A percentile compares a stretch with the other conserved stretches of the same genome.
These are phyloP conservation scores for Sergeia podlipaevii DNA, from an alignment of 208 protist species.

Conservation along the genomic window DNA sequence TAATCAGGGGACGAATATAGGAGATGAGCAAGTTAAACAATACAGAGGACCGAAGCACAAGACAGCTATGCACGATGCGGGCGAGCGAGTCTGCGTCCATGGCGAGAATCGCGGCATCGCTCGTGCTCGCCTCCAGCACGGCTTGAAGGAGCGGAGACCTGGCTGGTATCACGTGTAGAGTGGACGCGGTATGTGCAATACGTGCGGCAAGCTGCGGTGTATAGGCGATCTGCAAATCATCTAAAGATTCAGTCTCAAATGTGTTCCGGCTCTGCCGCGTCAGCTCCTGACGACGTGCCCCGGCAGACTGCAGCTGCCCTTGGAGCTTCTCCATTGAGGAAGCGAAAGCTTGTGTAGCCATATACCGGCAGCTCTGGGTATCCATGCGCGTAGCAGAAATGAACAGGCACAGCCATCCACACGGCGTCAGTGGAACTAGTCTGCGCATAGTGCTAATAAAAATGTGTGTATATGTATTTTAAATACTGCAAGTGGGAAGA, in stretches of 20 bases:
- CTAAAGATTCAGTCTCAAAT: slow-evolving; percentile 77
- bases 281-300: slow-evolving; percentile 55
- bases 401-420: too few species aligned
- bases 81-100: slow-evolving; percentile 68
- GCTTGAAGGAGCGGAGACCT: slow-evolving; percentile 57
- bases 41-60: slow-evolving; percentile 63
- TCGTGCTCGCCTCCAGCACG: slow-evolving; percentile 41
- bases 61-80: slow-evolving; percentile 76
- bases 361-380: too few species aligned
- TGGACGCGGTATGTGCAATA: slow-evolving; percentile 68
- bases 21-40: slow-evolving; percentile 83
- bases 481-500: too few species aligned
- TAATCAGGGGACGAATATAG: slow-evolving; percentile 59
- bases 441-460: too few species aligned
- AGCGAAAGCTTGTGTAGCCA: slow-evolving; percentile 63
- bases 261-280: slow-evolving; percentile 68
- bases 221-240: slow-evolving; percentile 53
- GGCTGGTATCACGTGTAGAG: slow-evolving; percentile 61
- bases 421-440: too few species aligned
- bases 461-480: too few species aligned
- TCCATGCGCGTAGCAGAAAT: too few species aligned
- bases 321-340: slow-evolving; percentile 65
- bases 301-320: slow-evolving; percentile 58
- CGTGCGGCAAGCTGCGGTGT: slow-evolving; percentile 48
- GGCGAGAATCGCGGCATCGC: slow-evolving; percentile 22